phyloP scores from a whole-genome alignment of 345 rosid species.

The Moricandia arvensis region DNA sequence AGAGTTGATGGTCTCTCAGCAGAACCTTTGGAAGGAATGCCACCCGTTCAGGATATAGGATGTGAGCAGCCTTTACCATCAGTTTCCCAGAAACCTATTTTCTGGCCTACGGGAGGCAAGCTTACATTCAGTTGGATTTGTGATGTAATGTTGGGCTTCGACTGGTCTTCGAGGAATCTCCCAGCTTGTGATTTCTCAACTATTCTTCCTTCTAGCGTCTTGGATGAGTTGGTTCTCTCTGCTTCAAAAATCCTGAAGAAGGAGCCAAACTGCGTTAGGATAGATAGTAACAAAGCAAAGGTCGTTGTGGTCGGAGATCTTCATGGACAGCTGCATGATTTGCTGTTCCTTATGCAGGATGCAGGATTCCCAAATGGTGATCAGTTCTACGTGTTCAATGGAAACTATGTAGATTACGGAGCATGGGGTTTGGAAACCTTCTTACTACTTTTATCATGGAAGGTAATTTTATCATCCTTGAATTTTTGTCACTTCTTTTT shows the following conservation, averaged over 20 bases:
- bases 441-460: slow-evolving; percentile 40
- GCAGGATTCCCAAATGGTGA: slow-evolving; percentile 40
- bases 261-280: slow-evolving; percentile 39
- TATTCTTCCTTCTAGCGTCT: slow-evolving; percentile 32
- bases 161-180: slow-evolving; percentile 42
- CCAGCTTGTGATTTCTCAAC: slow-evolving; percentile 37
- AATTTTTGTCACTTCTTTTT: neutral
- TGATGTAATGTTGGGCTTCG: slow-evolving; percentile 41
- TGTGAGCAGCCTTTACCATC: slow-evolving; percentile 30
- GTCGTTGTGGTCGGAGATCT: slow-evolving; percentile 42
- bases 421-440: slow-evolving; percentile 42
- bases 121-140: slow-evolving; percentile 43
- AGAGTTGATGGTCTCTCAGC: slow-evolving; percentile 21
- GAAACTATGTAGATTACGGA: slow-evolving; percentile 39
- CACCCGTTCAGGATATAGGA: slow-evolving; percentile 28
- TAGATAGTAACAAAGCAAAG: slow-evolving; percentile 40
- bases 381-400: slow-evolving; percentile 41
- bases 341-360: slow-evolving; percentile 38
- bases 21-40: slow-evolving; percentile 27
- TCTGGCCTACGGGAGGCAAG: slow-evolving; percentile 42
- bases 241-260: slow-evolving; percentile 38
- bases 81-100: slow-evolving; percentile 37
- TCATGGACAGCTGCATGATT: slow-evolving; percentile 42
- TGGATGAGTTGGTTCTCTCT: slow-evolving; percentile 34
- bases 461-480: slow-evolving; percentile 24